Evolutionary conservation across 345 rosid genomes (phyloP).

Genomic region (Eucalyptus curtisii): DNA sequence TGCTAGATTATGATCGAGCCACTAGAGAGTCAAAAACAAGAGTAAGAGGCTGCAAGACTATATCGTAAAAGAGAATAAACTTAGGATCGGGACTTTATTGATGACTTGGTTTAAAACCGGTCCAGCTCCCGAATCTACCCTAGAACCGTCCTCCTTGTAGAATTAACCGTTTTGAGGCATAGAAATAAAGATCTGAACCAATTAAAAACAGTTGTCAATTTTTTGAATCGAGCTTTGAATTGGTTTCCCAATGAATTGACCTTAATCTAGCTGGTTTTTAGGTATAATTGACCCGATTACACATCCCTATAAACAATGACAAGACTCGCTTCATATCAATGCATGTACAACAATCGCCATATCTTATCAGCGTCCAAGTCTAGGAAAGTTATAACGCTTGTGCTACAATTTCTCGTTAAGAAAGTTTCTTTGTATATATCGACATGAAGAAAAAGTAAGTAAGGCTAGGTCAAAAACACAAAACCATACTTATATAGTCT

Average conservation of each 20-base stretch:
- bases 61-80: not conserved
- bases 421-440: not conserved
- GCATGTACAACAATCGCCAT: not conserved
- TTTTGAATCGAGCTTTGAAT: not conserved
- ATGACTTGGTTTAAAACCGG: rapidly evolving
- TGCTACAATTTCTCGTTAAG: not conserved
- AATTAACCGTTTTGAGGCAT: not conserved
- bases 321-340: not conserved
- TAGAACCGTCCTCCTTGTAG: not conserved
- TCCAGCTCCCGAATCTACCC: not conserved
- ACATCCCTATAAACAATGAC: not conserved
- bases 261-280: not conserved
- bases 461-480: not conserved
- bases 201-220: not conserved
- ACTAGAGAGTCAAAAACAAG: not conserved
- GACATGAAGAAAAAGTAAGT: not conserved
- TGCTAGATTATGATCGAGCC: not conserved
- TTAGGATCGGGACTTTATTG: rapidly evolving
- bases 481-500: not conserved
- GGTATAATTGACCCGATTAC: rapidly evolving
- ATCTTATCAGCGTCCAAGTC: not conserved
- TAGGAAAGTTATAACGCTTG: not conserved
- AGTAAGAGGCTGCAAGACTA: not conserved
- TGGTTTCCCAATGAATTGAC: not conserved
- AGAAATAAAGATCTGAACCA: not conserved